These are phyloP conservation scores for Penicillium crystallinum DNA, from an alignment of 495 filamentous ascomycete species.

Conservation along the genomic window DNA sequence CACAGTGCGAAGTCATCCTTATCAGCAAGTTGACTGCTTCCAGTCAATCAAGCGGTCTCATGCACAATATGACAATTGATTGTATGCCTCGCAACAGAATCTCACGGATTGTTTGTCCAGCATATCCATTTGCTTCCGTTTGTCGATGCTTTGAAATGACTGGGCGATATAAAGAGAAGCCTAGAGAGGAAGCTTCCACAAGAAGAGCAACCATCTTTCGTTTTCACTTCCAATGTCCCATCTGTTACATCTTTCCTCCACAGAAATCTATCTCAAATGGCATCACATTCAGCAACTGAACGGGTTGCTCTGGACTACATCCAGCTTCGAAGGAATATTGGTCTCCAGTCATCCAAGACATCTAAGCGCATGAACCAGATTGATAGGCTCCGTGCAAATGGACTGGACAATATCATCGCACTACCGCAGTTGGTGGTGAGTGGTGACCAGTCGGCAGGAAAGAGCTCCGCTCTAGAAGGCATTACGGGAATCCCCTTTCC, in stretches of 20 bases:
- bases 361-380: slow-evolving; percentile 20
- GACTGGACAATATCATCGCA: slow-evolving; percentile 51
- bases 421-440: slow-evolving; percentile 65
- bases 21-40: too few relatives aligned
- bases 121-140: too few relatives aligned
- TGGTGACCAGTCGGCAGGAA: slow-evolving; percentile 50
- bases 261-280: not conserved
- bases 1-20: too few relatives aligned
- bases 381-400: slow-evolving; percentile 40
- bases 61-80: too few relatives aligned
- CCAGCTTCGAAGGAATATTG: not conserved
- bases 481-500: slow-evolving; percentile 40
- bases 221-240: not conserved
- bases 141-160: too few relatives aligned
- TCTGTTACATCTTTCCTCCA: not conserved
- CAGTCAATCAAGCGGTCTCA: too few relatives aligned
- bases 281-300: not conserved
- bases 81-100: too few relatives aligned
- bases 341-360: not conserved
- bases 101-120: too few relatives aligned
- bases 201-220: not conserved
- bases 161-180: too few relatives aligned
- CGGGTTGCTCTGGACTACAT: not conserved
- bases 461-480: slow-evolving; percentile 45
- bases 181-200: too few relatives aligned